These are phyloP conservation scores for Claviceps citrina DNA, from an alignment of 2,329 filamentous ascomycete species.

Conservation along the genomic window DNA sequence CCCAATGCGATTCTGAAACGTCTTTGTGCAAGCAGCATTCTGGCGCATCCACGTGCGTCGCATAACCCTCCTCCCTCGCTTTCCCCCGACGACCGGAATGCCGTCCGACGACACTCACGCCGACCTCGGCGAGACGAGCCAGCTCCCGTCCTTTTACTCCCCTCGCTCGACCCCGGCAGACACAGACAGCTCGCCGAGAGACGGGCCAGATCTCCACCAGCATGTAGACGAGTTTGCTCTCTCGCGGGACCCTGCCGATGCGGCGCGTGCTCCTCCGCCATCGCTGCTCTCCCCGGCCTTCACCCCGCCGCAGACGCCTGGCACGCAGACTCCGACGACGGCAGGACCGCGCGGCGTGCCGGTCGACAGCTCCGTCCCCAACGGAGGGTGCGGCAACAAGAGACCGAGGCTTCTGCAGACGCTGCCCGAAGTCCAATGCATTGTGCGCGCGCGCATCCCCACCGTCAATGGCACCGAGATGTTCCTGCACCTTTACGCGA, in stretches of 20 bases:
- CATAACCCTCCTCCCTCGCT: neutral
- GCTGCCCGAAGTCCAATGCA: constrained; percentile 77
- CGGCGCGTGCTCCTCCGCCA: constrained; percentile 27
- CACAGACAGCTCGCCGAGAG: constrained; percentile 8
- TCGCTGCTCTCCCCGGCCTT: constrained; percentile 80
- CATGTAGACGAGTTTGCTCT: constrained; percentile 23
- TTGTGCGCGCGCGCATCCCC: constrained; percentile 87
- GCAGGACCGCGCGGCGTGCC: constrained; percentile 36
- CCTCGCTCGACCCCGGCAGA: constrained; percentile 20
- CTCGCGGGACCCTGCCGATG: constrained; percentile 12
- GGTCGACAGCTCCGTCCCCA: constrained; percentile 42
- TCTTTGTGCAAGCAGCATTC: neutral
- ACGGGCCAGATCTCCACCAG: constrained; percentile 9
- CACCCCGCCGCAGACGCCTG: constrained; percentile 54
- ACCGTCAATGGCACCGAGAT: constrained; percentile 87
- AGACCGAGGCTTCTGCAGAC: constrained; percentile 57
- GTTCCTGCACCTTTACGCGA: constrained; percentile 90
- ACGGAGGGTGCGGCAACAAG: constrained; percentile 45
- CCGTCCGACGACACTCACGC: constrained; percentile 2
- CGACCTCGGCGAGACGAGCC: constrained; percentile 14
- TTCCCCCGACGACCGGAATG: constrained; percentile 2
- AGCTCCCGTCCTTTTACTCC: constrained; percentile 33
- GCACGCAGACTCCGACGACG: constrained; percentile 35
- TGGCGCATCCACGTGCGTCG: neutral
- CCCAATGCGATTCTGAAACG: neutral